Base-by-base conservation (phyloP, 202 grass and related monocot genomes). In the Hordeum pubiflorum region DNA sequence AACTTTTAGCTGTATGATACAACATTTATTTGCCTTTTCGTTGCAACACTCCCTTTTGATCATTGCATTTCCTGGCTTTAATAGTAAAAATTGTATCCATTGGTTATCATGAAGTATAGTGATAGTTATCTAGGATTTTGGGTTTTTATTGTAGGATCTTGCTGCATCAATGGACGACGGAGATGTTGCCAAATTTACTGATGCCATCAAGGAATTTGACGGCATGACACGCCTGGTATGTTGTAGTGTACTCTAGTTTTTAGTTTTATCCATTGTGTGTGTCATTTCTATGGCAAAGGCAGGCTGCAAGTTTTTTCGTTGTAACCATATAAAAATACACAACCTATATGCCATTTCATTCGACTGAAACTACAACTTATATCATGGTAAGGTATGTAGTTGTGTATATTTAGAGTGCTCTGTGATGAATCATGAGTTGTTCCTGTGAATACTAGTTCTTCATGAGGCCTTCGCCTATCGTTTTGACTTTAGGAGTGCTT, bases 201-300 rank as follows among this genome's bases (percentile, higher is more conserved):
- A 97, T 88, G 84, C 85, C 58, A 89, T 97, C 41, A 91, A 88
- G 84, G 94, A 97, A 79, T 97, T 89, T 88, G 94, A 97, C 69
- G 81, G 89, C 91, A 92, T 97, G 91, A 97, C 94, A 69, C 91
- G 91, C 7, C 85, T 97, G 83, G 94, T 97, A 94, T 83, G 77
- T 67, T 78, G 41, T 12, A 52, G 60, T 74, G 20, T 9, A 4
- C 24, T 70, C 8, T 89, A 34, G n/a, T 74, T 50, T 77, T 55
- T 69, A 6, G 29, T 75, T 18, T 76, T 76, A 0, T 37, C 38
- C 72, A n/a, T 60, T 13, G 11, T 71, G 29, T 4, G 39, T 34
- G 20, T 58, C 18, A 33, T 84, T 31, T 67, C 8, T 62, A 76
- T 57, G 31, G 55, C 12, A 74, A 37, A 38, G 2, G 15, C 18